phyloP scores from a whole-genome alignment of 2,329 filamentous ascomycete species.

The Botrytis hyacinthi region DNA sequence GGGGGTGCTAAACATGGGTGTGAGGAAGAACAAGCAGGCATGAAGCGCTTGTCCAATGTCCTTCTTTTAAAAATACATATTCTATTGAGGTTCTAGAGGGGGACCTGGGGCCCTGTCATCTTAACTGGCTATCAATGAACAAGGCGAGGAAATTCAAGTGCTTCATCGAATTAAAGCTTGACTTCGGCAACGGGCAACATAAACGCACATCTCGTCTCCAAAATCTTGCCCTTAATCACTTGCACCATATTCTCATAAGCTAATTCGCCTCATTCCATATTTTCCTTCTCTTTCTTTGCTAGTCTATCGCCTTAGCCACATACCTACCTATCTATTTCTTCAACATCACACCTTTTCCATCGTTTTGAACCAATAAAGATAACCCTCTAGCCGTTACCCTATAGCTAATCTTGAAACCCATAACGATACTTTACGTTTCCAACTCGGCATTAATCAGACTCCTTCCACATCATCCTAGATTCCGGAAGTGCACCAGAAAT shows the following conservation, averaged over 20 bases:
- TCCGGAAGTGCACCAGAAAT: constrained; percentile 14
- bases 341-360: neutral
- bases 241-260: constrained; percentile 11
- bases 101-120: constrained; percentile 20
- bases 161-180: constrained; percentile 22
- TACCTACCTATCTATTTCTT: neutral
- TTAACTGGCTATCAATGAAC: constrained; percentile 15
- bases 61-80: neutral
- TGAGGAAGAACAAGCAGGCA: constrained; percentile 9
- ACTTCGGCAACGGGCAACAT: constrained; percentile 21
- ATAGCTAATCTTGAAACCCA: constrained; percentile 18
- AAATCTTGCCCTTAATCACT: constrained; percentile 14
- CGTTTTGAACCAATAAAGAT: neutral
- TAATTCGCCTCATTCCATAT: constrained; percentile 21
- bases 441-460: constrained; percentile 14
- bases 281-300: constrained; percentile 12
- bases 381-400: neutral
- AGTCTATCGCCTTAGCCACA: constrained; percentile 15
- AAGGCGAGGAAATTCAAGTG: constrained; percentile 19
- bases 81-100: constrained; percentile 12
- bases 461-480: neutral
- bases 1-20: constrained; percentile 14
- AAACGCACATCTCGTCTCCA: constrained; percentile 21
- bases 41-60: constrained; percentile 15
- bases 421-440: neutral